Evolutionary conservation across 371 early-diverging fungal species (phyloP).

Genomic region (Actinomortierella ambigua): DNA sequence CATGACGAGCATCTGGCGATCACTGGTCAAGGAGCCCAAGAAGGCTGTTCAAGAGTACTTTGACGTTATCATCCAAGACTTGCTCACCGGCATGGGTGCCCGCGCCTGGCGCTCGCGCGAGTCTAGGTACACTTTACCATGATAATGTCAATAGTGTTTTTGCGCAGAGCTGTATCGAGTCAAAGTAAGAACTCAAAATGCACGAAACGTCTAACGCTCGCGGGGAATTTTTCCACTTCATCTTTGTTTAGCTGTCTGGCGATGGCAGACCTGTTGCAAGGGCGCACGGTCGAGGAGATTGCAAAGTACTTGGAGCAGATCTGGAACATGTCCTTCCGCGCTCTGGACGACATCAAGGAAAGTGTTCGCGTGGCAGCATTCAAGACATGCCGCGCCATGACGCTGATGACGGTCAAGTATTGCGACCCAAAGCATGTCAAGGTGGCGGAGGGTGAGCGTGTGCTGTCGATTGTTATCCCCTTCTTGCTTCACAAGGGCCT

Average conservation of each 20-base stretch:
- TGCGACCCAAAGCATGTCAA: slow-evolving; percentile 77
- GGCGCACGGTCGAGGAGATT: slow-evolving; percentile 68
- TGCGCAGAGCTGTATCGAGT: background rate
- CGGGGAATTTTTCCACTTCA: no score
- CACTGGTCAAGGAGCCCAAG: slow-evolving; percentile 76
- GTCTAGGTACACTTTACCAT: slow-evolving; percentile 47
- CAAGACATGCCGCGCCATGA: slow-evolving; percentile 77
- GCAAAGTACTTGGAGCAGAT: slow-evolving; percentile 77
- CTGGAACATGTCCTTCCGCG: slow-evolving; percentile 91
- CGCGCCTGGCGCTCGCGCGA: slow-evolving; percentile 91
- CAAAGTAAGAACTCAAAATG: no score
- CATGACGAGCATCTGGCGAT: slow-evolving; percentile 92
- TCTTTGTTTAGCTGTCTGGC: slow-evolving; percentile 63
- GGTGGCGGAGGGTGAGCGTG: slow-evolving; percentile 64
- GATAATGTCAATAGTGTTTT: background rate
- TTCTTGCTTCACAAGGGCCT: slow-evolving; percentile 86
- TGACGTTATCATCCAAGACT: slow-evolving; percentile 79
- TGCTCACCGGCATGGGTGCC: slow-evolving; percentile 76
- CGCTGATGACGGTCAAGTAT: slow-evolving; percentile 80
- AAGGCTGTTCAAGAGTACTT: slow-evolving; percentile 82
- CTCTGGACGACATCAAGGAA: slow-evolving; percentile 94
- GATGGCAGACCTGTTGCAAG: slow-evolving; percentile 78
- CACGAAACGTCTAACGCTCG: no score
- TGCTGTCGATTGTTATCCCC: slow-evolving; percentile 82
- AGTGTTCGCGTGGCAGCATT: slow-evolving; percentile 88